Evolutionary conservation across 2,329 filamentous ascomycete genomes (phyloP), one percentile per base, ranked within the genome.

Genomic region (Cladosporium cucumerinum): DNA sequence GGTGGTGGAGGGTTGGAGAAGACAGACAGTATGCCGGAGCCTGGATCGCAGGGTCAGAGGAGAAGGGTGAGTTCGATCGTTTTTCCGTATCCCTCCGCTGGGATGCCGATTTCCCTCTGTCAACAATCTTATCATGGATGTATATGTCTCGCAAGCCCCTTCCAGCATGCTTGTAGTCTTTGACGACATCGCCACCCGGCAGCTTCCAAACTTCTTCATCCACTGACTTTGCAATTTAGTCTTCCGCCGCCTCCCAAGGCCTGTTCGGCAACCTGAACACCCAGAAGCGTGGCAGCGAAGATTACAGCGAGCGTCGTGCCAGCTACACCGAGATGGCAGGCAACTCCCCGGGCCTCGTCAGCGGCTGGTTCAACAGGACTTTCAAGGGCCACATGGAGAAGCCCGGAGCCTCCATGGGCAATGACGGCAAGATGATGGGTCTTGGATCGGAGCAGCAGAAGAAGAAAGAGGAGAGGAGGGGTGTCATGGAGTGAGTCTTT

Each of bases 231-330:
- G 16, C 25, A 26, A 18, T 49, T 32, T 51, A 72, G 69, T 72
- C 70, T 4, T 72, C 70, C 23, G 66, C 60, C 34, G 61, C 62
- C 5, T 51, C 48, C 30, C 30, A 51, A n/a, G 65, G 67, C 62
- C 63, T 73, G 30, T 75, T 75, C 66, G 65, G 61, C 36, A 74
- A 70, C 57, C 68, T 76, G 28, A 66, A 67, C 11, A 65, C 69
- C 14, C 66, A 68, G 51, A 75, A 76, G 65, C 69, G 74, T 5
- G 74, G 73, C 18, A 74, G 73, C 63, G 66, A 75, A 63, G 74
- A 74, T 64, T 75, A 75, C 60, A 69, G 64, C 18, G 67, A 71
- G 28, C 71, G 74, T 18, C 70, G 73, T 21, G 67, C 68, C n/a
- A 73, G 70, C 57, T 69, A 72, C 21, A 51, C 61, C 30, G 72